A percentile compares a stretch with the other conserved stretches of the same genome.
phyloP scores from a whole-genome alignment of 164 flowering plant genomes.

The Liriodendron chinense region DNA sequence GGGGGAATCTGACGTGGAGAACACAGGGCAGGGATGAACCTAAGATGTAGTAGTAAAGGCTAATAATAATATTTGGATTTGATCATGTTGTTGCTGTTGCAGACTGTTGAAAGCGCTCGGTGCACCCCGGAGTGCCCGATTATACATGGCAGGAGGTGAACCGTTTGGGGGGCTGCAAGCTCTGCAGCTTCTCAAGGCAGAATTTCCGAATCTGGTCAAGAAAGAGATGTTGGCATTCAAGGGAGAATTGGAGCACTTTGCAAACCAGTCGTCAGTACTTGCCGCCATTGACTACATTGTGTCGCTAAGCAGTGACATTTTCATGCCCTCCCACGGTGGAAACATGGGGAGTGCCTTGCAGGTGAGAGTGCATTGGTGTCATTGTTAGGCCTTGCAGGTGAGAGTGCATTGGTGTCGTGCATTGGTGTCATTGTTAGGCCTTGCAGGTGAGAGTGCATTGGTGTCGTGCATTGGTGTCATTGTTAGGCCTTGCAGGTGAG shows the following conservation, averaged over 20 bases:
- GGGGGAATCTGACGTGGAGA: no score
- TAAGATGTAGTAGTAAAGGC: neutral
- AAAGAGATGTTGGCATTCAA: constrained; percentile 48
- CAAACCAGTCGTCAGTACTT: constrained; percentile 47
- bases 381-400: constrained; percentile 45
- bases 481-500: constrained; percentile 45
- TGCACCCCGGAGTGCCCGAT: constrained; percentile 48
- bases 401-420: neutral
- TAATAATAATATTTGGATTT: neutral
- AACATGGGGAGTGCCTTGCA: constrained; percentile 66
- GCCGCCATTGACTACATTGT: constrained; percentile 88
- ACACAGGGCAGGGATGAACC: neutral
- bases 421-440: constrained; percentile 19
- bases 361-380: constrained; percentile 23
- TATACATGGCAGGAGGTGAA: constrained; percentile 65
- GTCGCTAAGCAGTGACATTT: constrained; percentile 62
- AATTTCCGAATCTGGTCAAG: constrained; percentile 54
- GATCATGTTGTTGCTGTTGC: neutral
- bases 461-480: neutral
- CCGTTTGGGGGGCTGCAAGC: constrained; percentile 61
- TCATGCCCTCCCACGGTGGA: constrained; percentile 72
- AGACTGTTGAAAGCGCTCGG: constrained; percentile 63
- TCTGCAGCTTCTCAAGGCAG: constrained; percentile 40
- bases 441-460: constrained; percentile 41
- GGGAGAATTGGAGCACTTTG: constrained; percentile 51